These are phyloP conservation scores for Diaporthe australafricana DNA, from an alignment of 2,329 filamentous ascomycete species.

Conservation along the genomic window DNA sequence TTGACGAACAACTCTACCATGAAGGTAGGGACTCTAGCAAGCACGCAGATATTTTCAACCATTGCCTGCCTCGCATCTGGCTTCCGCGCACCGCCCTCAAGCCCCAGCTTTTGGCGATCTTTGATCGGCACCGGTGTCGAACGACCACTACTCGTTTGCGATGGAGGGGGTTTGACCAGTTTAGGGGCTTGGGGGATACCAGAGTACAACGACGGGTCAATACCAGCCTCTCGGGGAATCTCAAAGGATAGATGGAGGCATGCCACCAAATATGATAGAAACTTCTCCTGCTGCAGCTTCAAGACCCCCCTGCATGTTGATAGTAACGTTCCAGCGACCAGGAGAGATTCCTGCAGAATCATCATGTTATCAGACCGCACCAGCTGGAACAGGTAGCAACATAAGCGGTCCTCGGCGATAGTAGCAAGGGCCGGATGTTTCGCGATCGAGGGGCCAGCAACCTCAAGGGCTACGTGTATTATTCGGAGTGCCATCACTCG, in stretches of 20 bases:
- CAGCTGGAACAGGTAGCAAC: constrained; percentile 94
- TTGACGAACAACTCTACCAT: constrained; percentile 97
- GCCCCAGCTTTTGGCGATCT: constrained; percentile 89
- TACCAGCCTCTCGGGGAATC: constrained; percentile 89
- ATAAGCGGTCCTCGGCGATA: constrained; percentile 92
- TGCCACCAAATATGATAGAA: constrained; percentile 91
- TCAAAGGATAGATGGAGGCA: constrained; percentile 95
- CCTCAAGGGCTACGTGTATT: constrained; percentile 96
- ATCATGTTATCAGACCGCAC: constrained; percentile 97
- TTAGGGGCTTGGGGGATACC: constrained; percentile 94
- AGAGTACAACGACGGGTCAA: constrained; percentile 91
- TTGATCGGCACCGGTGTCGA: constrained; percentile 92
- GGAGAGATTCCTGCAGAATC: constrained; percentile 90
- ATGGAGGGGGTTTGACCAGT: constrained; percentile 80
- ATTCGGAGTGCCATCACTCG: constrained; percentile 97
- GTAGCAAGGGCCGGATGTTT: constrained; percentile 88
- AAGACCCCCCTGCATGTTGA: constrained; percentile 91
- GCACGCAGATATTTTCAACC: constrained; percentile 94
- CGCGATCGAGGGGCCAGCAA: constrained; percentile 94
- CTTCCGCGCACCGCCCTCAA: constrained; percentile 91
- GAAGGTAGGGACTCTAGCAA: constrained; percentile 93
- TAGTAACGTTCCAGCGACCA: constrained; percentile 90
- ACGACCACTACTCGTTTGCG: constrained; percentile 81
- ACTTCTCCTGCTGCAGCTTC: constrained; percentile 96
- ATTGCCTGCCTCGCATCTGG: constrained; percentile 97